Percentiles rank a stretch among this genome's conserved stretches.
These are phyloP conservation scores for Arctium minus DNA, from an alignment of 129 eudicot species.

Conservation along the genomic window DNA sequence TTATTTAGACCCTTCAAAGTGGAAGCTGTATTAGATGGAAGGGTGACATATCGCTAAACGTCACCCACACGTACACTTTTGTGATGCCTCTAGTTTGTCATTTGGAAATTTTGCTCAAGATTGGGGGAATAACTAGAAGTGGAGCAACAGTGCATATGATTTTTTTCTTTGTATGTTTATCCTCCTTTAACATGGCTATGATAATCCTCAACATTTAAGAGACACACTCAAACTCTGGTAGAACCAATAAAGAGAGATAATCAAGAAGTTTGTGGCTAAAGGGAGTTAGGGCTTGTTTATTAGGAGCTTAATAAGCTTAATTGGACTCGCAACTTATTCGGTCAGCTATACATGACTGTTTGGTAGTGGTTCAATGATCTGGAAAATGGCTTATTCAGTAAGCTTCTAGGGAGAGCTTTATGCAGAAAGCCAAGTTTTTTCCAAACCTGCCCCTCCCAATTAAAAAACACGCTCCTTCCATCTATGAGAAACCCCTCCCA, in stretches of 20 bases:
- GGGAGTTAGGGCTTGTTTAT: too few relatives aligned
- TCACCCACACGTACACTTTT: not conserved
- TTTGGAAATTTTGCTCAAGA: not conserved
- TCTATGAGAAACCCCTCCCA: too few relatives aligned
- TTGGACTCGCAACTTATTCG: not conserved
- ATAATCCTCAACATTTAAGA: not conserved
- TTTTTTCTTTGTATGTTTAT: not conserved
- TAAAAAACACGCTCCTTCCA: too few relatives aligned
- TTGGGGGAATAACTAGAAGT: not conserved
- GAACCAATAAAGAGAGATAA: not conserved
- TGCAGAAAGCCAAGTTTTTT: too few relatives aligned
- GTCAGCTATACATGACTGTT: too few relatives aligned
- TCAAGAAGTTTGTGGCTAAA: not conserved
- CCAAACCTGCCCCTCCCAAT: too few relatives aligned
- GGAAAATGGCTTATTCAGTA: too few relatives aligned
- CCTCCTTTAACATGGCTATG: not conserved
- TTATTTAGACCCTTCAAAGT: not conserved
- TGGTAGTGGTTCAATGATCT: too few relatives aligned
- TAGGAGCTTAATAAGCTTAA: not conserved
- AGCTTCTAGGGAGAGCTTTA: too few relatives aligned
- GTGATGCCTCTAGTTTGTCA: not conserved
- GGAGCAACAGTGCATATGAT: not conserved
- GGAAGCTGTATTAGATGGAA: not conserved
- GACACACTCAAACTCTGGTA: not conserved
- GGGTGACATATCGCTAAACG: not conserved